Percentiles rank a stretch among this genome's conserved stretches.
Conservation (phyloP, 176 grass and related monocot species). For the Rhynchospora pubera region DNA sequence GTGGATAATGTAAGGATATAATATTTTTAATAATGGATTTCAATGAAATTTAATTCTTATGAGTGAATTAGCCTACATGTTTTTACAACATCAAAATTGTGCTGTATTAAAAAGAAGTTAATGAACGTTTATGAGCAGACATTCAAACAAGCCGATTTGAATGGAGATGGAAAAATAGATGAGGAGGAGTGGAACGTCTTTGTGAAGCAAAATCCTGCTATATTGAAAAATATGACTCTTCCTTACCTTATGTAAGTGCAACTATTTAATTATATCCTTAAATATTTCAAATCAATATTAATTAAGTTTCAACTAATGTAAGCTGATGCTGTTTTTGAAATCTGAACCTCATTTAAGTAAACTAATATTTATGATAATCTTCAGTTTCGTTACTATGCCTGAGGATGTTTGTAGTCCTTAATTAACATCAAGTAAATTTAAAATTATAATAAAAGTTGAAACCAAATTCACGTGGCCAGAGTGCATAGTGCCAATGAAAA, state of each 20-base stretch:
- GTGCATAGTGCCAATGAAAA: neutral
- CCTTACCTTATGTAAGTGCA: conserved; percentile 60
- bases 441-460: neutral
- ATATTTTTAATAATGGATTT: neutral
- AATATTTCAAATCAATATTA: neutral
- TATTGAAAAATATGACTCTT: conserved; percentile 71
- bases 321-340: too few relatives aligned
- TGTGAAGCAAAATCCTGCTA: conserved; percentile 56
- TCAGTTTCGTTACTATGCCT: neutral
- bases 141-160: conserved; percentile 58
- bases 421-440: neutral
- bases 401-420: neutral
- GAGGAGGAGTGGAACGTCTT: conserved; percentile 61
- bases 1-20: conserved; percentile 54
- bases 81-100: neutral
- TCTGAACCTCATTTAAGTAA: too few relatives aligned
- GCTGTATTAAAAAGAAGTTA: neutral
- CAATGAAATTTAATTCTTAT: neutral
- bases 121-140: conserved; percentile 37
- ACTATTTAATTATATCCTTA: conserved; percentile 16
- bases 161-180: conserved; percentile 81
- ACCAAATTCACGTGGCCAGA: neutral
- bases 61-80: neutral
- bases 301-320: too few relatives aligned
- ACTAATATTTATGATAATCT: neutral